Conservation (phyloP, 2,329 filamentous ascomycete genomes). For the Fusarium multiceps region DNA sequence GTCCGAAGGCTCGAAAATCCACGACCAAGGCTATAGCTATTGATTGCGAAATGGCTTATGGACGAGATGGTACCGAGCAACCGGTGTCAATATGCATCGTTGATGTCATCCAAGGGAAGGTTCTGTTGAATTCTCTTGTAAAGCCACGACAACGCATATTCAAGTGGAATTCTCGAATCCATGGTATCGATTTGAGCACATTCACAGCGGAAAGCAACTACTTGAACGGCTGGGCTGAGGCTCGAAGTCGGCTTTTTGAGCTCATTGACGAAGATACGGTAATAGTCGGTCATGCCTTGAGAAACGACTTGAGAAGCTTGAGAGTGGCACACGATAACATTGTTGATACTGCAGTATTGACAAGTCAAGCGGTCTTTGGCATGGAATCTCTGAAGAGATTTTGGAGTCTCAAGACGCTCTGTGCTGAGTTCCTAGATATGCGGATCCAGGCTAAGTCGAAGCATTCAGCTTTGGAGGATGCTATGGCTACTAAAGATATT, state of each 20-base stretch:
- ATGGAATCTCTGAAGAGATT: not conserved
- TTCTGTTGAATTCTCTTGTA: not conserved
- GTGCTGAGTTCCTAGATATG: not conserved
- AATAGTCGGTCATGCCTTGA: not conserved
- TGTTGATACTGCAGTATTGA: not conserved
- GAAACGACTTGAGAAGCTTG: not conserved
- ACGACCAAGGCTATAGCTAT: not conserved
- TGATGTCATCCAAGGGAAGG: not conserved
- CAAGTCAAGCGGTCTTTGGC: not conserved
- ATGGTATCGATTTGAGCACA: not conserved
- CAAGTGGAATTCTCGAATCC: not conserved
- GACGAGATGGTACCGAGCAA: not conserved
- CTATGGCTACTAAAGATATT: not conserved
- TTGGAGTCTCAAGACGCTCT: not conserved
- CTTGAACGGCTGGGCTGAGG: not conserved
- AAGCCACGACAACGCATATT: not conserved
- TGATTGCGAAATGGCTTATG: not conserved
- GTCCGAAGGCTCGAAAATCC: accelerated
- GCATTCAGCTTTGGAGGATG: not conserved
- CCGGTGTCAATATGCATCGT: not conserved
- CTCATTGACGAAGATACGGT: not conserved
- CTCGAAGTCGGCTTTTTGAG: not conserved
- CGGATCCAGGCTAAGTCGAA: not conserved
- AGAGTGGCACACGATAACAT: not conserved
- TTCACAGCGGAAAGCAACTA: not conserved